Evolutionary conservation across 805 yeast genomes (phyloP), one percentile per base, ranked within the genome.

Genomic region (Kluyveromyces nonfermentans): DNA sequence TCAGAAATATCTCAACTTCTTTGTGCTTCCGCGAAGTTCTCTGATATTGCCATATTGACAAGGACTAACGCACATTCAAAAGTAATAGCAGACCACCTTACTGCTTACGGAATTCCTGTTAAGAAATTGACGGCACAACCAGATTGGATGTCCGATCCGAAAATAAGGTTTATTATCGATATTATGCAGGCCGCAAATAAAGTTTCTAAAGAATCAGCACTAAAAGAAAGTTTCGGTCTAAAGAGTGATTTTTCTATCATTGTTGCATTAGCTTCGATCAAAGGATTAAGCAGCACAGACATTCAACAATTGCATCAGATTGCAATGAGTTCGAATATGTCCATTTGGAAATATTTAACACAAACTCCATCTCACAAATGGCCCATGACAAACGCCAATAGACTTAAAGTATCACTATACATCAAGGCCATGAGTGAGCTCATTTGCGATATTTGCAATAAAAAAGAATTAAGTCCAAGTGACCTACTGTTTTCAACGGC

Each of bases 11-110:
- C 47, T 9, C 51, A 53, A 40, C 37, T 58, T 16, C 53, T 55
- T 1, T 51, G 57, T 17, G 45, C 53, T 17, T 49, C 59, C 4
- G 63, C 51, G 1, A 49, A 49, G 40, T 51, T 62, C n/a, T 52
- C 59, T 10, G 65, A 82, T 54, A 68, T 81, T 53, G 73, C 77
- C 0, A 59, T 82, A 3, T 53, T 82, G 25, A 65, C 78, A 0
- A 63, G 75, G 41, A 69, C 82, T 0, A 81, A 82, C 52, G 59
- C 59, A 14, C 77, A 75, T 40, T 54, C 79, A 7, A 66, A 69
- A 10, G 49, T 59, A 0, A 56, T 77, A 0, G 62, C 62, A 22
- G 62, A 60, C 16, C 57, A 64, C 25, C 60, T 80, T 20, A 60
- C 63, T 12, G 49, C 52, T 15, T 65, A 67, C 46, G 76, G 72